Evolutionary conservation across 495 filamentous ascomycete genomes (phyloP).

Genomic region (Opeltia flavorubescens): DNA sequence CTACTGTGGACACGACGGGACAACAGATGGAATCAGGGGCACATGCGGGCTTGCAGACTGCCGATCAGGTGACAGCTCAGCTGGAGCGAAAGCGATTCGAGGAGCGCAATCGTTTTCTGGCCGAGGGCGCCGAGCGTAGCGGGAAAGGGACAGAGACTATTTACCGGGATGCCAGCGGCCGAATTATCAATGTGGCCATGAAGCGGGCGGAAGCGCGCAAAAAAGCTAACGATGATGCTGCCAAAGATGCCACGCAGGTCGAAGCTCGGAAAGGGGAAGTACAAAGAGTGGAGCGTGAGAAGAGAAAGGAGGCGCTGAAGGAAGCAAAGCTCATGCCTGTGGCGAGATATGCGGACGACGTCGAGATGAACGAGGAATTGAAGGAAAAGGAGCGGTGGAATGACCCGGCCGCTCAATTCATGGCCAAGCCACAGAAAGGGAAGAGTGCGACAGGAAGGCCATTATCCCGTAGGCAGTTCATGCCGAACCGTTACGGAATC

Average conservation of each 20-base stretch:
- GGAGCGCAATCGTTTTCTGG: slow-evolving; percentile 15
- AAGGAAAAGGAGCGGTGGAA: slow-evolving; percentile 68
- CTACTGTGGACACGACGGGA: slow-evolving; percentile 19
- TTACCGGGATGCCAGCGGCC: slow-evolving; percentile 83
- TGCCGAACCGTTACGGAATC: slow-evolving; percentile 92
- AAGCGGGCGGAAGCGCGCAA: slow-evolving; percentile 70
- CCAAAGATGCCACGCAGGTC: slow-evolving; percentile 43
- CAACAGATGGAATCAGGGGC: slow-evolving; percentile 70
- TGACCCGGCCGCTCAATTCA: slow-evolving; percentile 78
- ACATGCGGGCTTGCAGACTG: slow-evolving; percentile 73
- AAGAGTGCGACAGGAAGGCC: slow-evolving; percentile 48
- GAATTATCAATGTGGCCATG: slow-evolving; percentile 83
- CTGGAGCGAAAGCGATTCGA: slow-evolving; percentile 35
- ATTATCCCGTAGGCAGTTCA: slow-evolving; percentile 61
- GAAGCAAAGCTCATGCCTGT: slow-evolving; percentile 72
- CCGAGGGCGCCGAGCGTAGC: slow-evolving; percentile 15
- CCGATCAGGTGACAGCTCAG: slow-evolving; percentile 62
- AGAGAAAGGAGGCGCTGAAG: slow-evolving; percentile 45
- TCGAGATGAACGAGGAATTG: slow-evolving; percentile 68
- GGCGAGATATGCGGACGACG: slow-evolving; percentile 68
- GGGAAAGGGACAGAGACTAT: slow-evolving; percentile 57
- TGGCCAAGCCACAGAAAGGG: slow-evolving; percentile 38
- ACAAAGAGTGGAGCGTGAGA: slow-evolving; percentile 46
- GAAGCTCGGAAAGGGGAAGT: slow-evolving; percentile 72
- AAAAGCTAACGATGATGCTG: slow-evolving; percentile 55